A percentile compares a stretch with the other conserved stretches of the same genome.
phyloP scores from a whole-genome alignment of 306 rosid species.

The Rosa rugosa region DNA sequence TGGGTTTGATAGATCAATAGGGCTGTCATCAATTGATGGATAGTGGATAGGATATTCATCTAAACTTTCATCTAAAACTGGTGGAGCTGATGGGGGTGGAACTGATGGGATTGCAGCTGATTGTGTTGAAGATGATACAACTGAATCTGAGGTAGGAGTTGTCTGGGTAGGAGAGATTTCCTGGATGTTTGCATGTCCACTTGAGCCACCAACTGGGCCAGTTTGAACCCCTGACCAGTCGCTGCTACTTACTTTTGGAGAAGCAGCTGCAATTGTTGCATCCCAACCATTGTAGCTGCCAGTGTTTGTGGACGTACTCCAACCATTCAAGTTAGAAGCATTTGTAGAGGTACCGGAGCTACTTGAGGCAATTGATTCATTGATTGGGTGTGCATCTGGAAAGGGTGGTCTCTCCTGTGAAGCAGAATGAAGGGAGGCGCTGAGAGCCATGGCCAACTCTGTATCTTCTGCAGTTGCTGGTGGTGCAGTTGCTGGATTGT shows the following conservation, averaged over 20 bases:
- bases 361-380: conserved; percentile 62
- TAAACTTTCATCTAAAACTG: conserved; percentile 35
- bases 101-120: conserved; percentile 13
- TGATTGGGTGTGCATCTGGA: conserved; percentile 41
- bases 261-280: conserved; percentile 28
- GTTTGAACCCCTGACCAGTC: conserved; percentile 36
- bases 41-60: conserved; percentile 60
- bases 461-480: conserved; percentile 63
- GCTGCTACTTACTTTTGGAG: conserved; percentile 23
- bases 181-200: conserved; percentile 28
- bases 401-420: conserved; percentile 49
- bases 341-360: conserved; percentile 15
- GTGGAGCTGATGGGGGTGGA: conserved; percentile 70
- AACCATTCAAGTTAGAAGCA: conserved; percentile 12
- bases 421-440: conserved; percentile 69
- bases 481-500: conserved; percentile 72
- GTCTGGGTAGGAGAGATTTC: conserved; percentile 25
- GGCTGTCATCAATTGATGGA: conserved; percentile 75
- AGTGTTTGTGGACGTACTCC: conserved; percentile 12
- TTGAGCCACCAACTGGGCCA: conserved; percentile 31
- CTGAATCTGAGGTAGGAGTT: conserved; percentile 21
- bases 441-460: conserved; percentile 67
- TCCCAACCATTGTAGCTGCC: conserved; percentile 41
- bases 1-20: conserved; percentile 48
- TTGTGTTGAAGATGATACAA: background rate